phyloP scores from a whole-genome alignment of 192 early-diverging fungal genomes.

The Coemansia sp. region DNA sequence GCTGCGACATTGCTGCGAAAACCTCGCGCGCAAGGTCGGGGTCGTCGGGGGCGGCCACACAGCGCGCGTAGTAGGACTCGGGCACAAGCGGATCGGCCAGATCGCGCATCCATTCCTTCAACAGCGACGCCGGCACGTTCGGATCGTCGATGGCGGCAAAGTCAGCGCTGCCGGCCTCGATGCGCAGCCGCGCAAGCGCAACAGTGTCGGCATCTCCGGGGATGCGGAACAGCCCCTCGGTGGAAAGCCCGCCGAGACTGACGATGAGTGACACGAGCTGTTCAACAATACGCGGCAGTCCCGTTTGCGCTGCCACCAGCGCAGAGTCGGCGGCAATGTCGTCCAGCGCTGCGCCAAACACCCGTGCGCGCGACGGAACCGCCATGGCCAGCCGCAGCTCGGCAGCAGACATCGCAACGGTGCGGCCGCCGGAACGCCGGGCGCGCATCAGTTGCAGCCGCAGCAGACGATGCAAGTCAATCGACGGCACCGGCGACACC shows the following conservation, averaged over 20 bases:
- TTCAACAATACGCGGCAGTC: slow-evolving; percentile 79
- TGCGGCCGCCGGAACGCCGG: slow-evolving; percentile 78
- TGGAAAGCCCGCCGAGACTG: slow-evolving; percentile 70
- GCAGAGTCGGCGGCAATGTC: slow-evolving; percentile 70
- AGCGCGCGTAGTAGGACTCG: slow-evolving; percentile 72
- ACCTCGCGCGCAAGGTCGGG: slow-evolving; percentile 57
- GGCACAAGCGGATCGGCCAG: slow-evolving; percentile 90
- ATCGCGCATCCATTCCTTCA: slow-evolving; percentile 95
- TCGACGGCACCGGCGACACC: slow-evolving; percentile 15
- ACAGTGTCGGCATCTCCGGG: slow-evolving; percentile 91
- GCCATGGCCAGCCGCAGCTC: slow-evolving; percentile 66
- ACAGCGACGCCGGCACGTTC: slow-evolving; percentile 86
- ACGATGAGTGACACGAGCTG: slow-evolving; percentile 77
- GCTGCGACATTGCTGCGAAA: slow-evolving; percentile 28
- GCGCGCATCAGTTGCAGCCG: slow-evolving; percentile 69
- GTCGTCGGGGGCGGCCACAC: slow-evolving; percentile 68
- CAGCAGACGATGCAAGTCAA: slow-evolving; percentile 31
- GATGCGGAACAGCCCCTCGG: slow-evolving; percentile 96
- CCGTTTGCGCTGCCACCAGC: slow-evolving; percentile 32
- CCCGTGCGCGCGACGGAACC: slow-evolving; percentile 79
- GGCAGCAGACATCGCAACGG: slow-evolving; percentile 67
- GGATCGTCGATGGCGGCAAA: slow-evolving; percentile 78
- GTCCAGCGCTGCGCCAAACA: slow-evolving; percentile 90
- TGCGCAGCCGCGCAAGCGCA: slow-evolving; percentile 67
- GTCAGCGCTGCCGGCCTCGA: slow-evolving; percentile 83